phyloP scores from a whole-genome alignment of 1,139 yeast species.

The Blastobotrys malaysiensis region DNA sequence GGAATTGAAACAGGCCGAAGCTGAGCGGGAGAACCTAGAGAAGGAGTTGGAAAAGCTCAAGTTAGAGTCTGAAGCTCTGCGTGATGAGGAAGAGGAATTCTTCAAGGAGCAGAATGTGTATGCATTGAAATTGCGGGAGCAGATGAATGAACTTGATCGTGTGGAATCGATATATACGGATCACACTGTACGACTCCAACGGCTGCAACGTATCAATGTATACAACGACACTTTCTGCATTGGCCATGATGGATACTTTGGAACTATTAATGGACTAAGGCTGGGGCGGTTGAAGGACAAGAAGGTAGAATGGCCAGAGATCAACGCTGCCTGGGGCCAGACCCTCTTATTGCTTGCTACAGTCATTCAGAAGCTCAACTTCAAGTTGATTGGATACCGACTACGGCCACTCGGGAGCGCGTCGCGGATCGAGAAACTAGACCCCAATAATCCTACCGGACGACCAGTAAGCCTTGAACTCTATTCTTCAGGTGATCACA shows the following conservation, averaged over 20 bases:
- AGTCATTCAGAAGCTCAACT: slow-evolving; percentile 50
- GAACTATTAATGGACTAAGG: slow-evolving; percentile 80
- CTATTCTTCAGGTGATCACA: slow-evolving; percentile 60
- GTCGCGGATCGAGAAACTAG: slow-evolving; percentile 65
- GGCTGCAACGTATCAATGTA: slow-evolving; percentile 68
- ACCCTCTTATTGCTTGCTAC: slow-evolving; percentile 65
- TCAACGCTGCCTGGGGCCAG: slow-evolving; percentile 91
- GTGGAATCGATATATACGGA: slow-evolving; percentile 57
- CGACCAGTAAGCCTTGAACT: slow-evolving; percentile 41
- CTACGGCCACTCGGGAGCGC: slow-evolving; percentile 81
- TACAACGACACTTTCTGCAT: slow-evolving; percentile 78
- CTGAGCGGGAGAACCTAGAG: slow-evolving; percentile 37
- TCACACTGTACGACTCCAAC: slow-evolving; percentile 60
- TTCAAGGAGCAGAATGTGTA: slow-evolving; percentile 46
- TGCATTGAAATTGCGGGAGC: slow-evolving; percentile 45
- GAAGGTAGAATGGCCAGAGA: slow-evolving; percentile 79
- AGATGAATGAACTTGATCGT: slow-evolving; percentile 51
- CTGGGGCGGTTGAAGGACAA: slow-evolving; percentile 58
- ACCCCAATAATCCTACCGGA: slow-evolving; percentile 34
- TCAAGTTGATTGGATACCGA: slow-evolving; percentile 54
- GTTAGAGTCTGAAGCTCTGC: slow-evolving; percentile 34
- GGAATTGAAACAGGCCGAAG: slow-evolving; percentile 28
- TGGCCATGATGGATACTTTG: slow-evolving; percentile 76
- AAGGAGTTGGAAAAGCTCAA: slow-evolving; percentile 20
- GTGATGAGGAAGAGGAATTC: slow-evolving; percentile 42